phyloP scores from a whole-genome alignment of 2,329 filamentous ascomycete species.

The Orbilia blumenaviensis region DNA sequence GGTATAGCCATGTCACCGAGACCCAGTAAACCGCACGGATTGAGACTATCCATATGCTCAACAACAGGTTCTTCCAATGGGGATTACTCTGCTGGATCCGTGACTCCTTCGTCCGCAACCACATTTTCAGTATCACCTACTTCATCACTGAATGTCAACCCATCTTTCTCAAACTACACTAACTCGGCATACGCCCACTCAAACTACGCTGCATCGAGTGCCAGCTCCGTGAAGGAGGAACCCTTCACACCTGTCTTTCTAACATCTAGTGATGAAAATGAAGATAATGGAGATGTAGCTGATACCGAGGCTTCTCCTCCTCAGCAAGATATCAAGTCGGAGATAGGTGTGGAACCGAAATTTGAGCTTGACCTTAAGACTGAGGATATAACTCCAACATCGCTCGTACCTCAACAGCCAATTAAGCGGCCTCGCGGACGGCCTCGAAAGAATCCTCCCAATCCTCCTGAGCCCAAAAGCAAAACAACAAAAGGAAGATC shows the following conservation, averaged over 20 bases:
- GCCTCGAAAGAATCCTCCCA: conserved; percentile 80
- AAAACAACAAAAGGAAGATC: conserved; percentile 81
- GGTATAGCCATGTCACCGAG: conserved; percentile 43
- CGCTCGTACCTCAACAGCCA: conserved; percentile 29
- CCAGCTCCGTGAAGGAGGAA: conserved; percentile 49
- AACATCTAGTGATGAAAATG: conserved; percentile 43
- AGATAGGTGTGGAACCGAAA: conserved; percentile 14
- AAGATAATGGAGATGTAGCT: conserved; percentile 36
- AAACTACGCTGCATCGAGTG: conserved; percentile 41
- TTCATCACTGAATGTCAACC: conserved; percentile 45
- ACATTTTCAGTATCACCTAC: conserved; percentile 51
- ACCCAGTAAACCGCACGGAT: conserved; percentile 30
- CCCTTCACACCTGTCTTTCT: conserved; percentile 44
- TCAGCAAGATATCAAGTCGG: conserved; percentile 36
- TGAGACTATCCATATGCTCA: conserved; percentile 51
- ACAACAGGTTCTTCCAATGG: conserved; percentile 50
- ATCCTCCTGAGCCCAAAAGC: conserved; percentile 68
- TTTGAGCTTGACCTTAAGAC: conserved; percentile 31
- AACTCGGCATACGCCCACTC: conserved; percentile 11
- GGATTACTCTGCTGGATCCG: conserved; percentile 47
- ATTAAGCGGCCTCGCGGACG: conserved; percentile 77
- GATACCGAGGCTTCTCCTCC: conserved; percentile 51
- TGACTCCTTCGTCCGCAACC: conserved; percentile 47
- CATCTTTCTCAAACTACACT: conserved; percentile 19
- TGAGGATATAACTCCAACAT: conserved; percentile 32